Evolutionary conservation across 352 stramenopile species (phyloP), one percentile per base, ranked within the genome.

Genomic region (Phytophthora cryptogea): DNA sequence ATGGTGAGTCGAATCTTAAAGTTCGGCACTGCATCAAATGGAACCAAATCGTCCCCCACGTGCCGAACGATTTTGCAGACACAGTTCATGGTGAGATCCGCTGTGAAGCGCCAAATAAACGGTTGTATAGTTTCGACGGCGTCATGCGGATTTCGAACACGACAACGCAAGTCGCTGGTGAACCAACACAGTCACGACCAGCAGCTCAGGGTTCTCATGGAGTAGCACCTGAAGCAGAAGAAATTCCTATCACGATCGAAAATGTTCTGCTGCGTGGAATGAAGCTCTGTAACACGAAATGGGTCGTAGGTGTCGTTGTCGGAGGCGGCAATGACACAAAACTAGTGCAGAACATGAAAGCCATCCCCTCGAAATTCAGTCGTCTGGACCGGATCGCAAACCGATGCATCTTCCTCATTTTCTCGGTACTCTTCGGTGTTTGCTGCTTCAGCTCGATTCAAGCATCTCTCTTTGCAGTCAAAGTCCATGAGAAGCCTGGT

Each of bases 211-310:
- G 26, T 1, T 16, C 2, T 11, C 14, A 44, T 27, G 36, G 13
- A 9, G 14, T 26, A 9, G 17, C 67, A 0, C 53, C 57, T 0
- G 76, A 85, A 6, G 33, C 40, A 0, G 81, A 88, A 30, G 84
- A 92, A 54, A 76, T 92, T 5, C 74, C 86, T 0, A 80, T 93
- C 26, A 91, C 66, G 26, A 90, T 93, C 39, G 78, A 91, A 16
- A 95, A 93, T 46, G 77, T 95, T 0, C 48, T 93, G 41, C 41
- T 94, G 11, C 83, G 86, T 8, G 86, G 86, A 4, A 93, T 90
- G 80, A 94, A 87, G 48, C 56, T 95, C 3, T 90, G 78, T 66
- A 94, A 95, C 48, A 95, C 86, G 17, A 89, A 90, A 50, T 95
- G 82, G 78, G 71, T 74, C 20, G 63, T 91, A 5, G 86, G 85